Conservation (phyloP, 306 rosid genomes). For the Lotus japonicus region DNA sequence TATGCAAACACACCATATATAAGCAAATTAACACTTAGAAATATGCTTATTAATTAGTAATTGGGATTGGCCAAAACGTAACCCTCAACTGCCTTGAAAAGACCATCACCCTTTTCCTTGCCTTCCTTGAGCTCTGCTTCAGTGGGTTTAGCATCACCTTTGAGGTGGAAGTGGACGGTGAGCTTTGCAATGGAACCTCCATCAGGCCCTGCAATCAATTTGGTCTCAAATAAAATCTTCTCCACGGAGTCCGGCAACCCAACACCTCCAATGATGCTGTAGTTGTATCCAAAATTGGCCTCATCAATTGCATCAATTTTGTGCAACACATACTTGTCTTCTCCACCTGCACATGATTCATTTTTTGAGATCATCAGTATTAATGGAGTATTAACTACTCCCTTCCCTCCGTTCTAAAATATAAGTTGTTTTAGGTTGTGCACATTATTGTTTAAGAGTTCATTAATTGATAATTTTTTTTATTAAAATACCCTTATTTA, state of each 20-base stretch:
- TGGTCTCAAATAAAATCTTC: constrained; percentile 26
- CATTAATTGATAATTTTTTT: no score
- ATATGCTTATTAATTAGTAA: constrained; percentile 5
- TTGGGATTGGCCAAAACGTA: constrained; percentile 30
- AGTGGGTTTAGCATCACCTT: constrained; percentile 16
- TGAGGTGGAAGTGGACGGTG: neutral
- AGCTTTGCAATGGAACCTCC: constrained; percentile 36
- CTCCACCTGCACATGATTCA: neutral
- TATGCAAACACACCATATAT: neutral
- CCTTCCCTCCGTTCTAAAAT: no score
- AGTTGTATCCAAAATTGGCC: constrained; percentile 6
- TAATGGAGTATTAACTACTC: no score
- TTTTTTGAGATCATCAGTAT: neutral
- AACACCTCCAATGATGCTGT: constrained; percentile 32
- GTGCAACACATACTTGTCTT: constrained; percentile 23
- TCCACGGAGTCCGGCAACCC: constrained; percentile 24
- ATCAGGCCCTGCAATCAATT: constrained; percentile 13
- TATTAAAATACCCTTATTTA: no score
- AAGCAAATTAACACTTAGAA: neutral
- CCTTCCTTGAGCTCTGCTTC: constrained; percentile 25
- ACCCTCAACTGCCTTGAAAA: constrained; percentile 37
- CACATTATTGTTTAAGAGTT: no score
- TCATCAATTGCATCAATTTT: constrained; percentile 21
- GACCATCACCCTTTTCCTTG: constrained; percentile 29
- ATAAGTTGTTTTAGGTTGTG: no score